Evolutionary conservation across 176 grass and related monocot genomes (phyloP).

Genomic region (Musa schizocarpa): DNA sequence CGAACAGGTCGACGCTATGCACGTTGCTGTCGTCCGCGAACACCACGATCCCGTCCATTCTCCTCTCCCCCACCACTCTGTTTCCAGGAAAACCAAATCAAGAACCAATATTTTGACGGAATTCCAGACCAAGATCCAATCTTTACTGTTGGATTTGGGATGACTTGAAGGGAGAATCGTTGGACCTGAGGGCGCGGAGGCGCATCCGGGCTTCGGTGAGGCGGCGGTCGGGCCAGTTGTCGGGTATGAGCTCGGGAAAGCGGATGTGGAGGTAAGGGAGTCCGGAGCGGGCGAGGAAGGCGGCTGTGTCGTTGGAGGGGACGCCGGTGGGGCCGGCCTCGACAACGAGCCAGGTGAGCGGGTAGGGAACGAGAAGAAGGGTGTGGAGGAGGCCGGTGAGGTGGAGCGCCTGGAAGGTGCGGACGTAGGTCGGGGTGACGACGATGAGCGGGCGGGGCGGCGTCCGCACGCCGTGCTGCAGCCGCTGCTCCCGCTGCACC

Average conservation of each 20-base stretch:
- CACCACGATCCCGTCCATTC: slow-evolving; percentile 63
- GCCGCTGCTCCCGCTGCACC: slow-evolving; percentile 30
- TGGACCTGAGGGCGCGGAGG: slow-evolving; percentile 30
- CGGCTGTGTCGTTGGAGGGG: slow-evolving; percentile 12
- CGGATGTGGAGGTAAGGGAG: not conserved
- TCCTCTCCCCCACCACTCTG: slow-evolving; percentile 2
- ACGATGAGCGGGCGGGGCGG: slow-evolving; percentile 24
- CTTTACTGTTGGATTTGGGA: not conserved
- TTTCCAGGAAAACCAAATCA: not conserved
- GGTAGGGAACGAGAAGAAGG: slow-evolving; percentile 28
- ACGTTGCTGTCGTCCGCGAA: slow-evolving; percentile 94
- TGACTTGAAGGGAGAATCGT: not conserved
- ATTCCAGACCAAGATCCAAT: not conserved
- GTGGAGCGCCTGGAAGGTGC: slow-evolving; percentile 29
- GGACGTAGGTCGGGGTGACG: slow-evolving; percentile 34
- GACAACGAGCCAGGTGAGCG: slow-evolving; percentile 34
- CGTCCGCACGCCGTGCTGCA: slow-evolving; percentile 2
- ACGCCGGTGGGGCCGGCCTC: not conserved
- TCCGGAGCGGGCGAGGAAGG: slow-evolving; percentile 13
- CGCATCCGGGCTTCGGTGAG: slow-evolving; percentile 28
- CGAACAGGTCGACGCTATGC: slow-evolving; percentile 71
- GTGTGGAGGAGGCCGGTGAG: slow-evolving; percentile 34
- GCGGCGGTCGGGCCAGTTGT: slow-evolving; percentile 5
- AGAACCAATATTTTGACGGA: not conserved
- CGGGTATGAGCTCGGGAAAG: slow-evolving; percentile 16